Conservation (phyloP, 225 moss, liverwort and hornwort genomes). For the Climacium dendroides region DNA sequence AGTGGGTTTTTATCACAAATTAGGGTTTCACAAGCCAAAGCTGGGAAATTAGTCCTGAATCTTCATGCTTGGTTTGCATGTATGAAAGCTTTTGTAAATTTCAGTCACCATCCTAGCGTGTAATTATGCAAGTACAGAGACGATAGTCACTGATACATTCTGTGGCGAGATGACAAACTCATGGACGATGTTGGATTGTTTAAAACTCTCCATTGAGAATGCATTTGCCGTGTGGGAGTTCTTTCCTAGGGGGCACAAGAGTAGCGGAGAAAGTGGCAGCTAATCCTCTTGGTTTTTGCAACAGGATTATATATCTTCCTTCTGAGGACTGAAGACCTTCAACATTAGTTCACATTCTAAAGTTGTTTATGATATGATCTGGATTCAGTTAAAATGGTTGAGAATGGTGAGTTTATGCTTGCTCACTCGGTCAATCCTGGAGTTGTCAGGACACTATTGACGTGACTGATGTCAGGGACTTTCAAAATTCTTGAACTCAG, state of each 20-base stretch:
- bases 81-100: background rate
- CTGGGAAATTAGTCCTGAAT: background rate
- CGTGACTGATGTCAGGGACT: too few relatives aligned
- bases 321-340: background rate
- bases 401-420: background rate
- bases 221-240: background rate
- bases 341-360: background rate
- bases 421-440: background rate
- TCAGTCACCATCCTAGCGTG: background rate
- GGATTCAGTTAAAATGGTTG: background rate
- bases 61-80: background rate
- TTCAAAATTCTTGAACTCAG: background rate
- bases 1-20: background rate
- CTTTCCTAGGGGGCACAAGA: background rate
- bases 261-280: background rate
- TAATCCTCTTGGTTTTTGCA: background rate
- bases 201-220: background rate
- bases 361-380: background rate
- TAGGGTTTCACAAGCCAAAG: background rate
- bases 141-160: background rate
- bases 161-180: background rate
- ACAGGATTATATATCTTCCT: background rate
- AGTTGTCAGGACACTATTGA: background rate
- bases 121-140: background rate
- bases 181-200: background rate